phyloP scores from a whole-genome alignment of 2,329 filamentous ascomycete species.

The Colletotrichum falcatum region DNA sequence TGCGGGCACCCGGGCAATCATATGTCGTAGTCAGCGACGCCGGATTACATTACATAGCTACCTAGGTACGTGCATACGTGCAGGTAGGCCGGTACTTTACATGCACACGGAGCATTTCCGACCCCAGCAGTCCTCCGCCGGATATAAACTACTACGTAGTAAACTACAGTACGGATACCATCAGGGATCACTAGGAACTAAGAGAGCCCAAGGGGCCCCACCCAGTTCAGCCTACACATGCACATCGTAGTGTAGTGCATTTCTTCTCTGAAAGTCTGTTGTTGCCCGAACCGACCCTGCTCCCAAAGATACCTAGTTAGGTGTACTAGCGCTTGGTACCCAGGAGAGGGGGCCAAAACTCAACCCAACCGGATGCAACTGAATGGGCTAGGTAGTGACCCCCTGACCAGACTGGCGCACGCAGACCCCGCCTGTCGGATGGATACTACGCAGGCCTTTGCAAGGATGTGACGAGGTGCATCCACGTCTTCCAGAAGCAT shows the following conservation, averaged over 20 bases:
- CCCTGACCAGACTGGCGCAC: not conserved
- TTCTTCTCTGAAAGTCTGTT: not conserved
- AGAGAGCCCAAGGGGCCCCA: not conserved
- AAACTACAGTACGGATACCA: no score
- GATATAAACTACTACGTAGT: not conserved
- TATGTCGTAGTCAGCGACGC: not conserved
- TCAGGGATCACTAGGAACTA: not conserved
- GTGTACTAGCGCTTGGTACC: no score
- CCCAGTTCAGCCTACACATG: conserved; percentile 1
- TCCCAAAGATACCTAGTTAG: no score
- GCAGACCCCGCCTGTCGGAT: conserved; percentile 2
- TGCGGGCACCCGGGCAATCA: not conserved
- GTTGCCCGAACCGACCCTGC: not conserved
- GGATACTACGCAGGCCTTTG: conserved; percentile 5
- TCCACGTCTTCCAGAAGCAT: conserved; percentile 39
- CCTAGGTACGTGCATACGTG: no score
- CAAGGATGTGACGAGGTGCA: conserved; percentile 15
- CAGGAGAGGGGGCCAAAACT: not conserved
- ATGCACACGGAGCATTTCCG: not conserved
- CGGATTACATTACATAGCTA: not conserved
- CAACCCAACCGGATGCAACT: conserved; percentile 13
- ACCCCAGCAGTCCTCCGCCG: not conserved
- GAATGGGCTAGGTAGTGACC: not conserved
- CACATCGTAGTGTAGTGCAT: not conserved
- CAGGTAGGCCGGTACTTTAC: no score